phyloP scores from a whole-genome alignment of 192 early-diverging fungal genomes.

The Linnemannia elongata region DNA sequence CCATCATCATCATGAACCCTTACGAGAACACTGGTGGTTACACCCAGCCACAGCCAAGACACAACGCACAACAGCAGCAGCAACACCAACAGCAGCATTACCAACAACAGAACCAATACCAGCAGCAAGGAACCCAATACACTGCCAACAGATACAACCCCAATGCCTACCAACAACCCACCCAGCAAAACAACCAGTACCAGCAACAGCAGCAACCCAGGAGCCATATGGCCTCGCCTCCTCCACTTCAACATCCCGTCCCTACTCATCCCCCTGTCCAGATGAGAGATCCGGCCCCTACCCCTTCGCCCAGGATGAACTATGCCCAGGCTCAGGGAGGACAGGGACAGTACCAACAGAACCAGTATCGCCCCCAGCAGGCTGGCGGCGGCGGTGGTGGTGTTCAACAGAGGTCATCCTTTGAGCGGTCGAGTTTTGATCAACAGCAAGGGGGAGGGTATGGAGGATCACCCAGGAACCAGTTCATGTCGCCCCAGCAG shows the following conservation, averaged over 20 bases:
- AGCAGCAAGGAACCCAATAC: conserved; percentile 28
- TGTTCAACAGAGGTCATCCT: conserved; percentile 29
- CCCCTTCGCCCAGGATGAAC: conserved; percentile 62
- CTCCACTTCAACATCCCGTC: conserved; percentile 72
- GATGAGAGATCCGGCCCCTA: conserved; percentile 59
- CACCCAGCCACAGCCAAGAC: conserved; percentile 45
- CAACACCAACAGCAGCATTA: conserved; percentile 33
- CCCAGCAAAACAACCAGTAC: conserved; percentile 15
- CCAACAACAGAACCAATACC: conserved; percentile 22
- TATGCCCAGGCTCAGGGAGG: conserved; percentile 41
- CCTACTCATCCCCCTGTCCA: conserved; percentile 72
- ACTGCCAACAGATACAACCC: conserved; percentile 42
- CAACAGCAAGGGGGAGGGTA: conserved; percentile 21
- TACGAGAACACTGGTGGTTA: conserved; percentile 45
- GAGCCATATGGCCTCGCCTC: conserved; percentile 61
- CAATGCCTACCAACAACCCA: conserved; percentile 46
- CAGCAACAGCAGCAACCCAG: conserved; percentile 39
- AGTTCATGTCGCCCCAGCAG: conserved; percentile 49
- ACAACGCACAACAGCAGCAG: conserved; percentile 29
- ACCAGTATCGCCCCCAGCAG: conserved; percentile 55
- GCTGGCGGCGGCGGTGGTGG: background rate
- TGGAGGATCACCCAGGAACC: conserved; percentile 41
- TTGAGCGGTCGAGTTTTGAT: conserved; percentile 48
- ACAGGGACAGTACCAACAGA: conserved; percentile 36
- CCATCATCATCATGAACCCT: conserved; percentile 37